Evolutionary conservation across 1,139 yeast genomes (phyloP).

Genomic region (Magnusiomyces starmeri): DNA sequence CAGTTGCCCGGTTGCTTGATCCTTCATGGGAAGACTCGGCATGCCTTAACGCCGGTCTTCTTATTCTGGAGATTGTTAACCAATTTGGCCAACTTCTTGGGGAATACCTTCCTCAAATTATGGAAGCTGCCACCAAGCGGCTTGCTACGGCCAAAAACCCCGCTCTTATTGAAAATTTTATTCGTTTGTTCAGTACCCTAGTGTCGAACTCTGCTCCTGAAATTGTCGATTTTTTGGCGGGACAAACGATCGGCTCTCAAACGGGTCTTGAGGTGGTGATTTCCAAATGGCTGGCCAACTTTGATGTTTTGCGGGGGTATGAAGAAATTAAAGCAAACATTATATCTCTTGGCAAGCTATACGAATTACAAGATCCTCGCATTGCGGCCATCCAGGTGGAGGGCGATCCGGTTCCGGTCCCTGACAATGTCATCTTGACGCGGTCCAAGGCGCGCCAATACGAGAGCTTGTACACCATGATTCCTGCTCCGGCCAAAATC

Average conservation of each 20-base stretch:
- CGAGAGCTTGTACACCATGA: conserved; percentile 56
- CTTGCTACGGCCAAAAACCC: conserved; percentile 59
- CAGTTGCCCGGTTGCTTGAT: conserved; percentile 43
- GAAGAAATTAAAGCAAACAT: conserved; percentile 66
- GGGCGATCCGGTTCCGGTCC: conserved; percentile 67
- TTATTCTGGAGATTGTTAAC: conserved; percentile 44
- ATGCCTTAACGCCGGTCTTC: conserved; percentile 51
- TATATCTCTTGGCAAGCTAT: conserved; percentile 61
- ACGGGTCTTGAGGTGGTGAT: conserved; percentile 40
- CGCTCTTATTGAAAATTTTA: conserved; percentile 66
- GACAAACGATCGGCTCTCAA: conserved; percentile 34
- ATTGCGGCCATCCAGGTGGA: conserved; percentile 52
- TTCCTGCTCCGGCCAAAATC: conserved; percentile 67
- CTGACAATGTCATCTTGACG: conserved; percentile 61
- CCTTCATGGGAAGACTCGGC: conserved; percentile 73
- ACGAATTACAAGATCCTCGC: conserved; percentile 48
- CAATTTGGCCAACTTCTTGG: conserved; percentile 49
- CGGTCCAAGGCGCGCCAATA: conserved; percentile 58
- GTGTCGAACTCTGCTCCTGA: conserved; percentile 53
- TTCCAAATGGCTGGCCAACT: conserved; percentile 76
- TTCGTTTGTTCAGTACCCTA: conserved; percentile 69
- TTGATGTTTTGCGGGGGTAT: conserved; percentile 73
- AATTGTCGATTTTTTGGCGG: conserved; percentile 52
- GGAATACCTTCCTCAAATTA: conserved; percentile 49
- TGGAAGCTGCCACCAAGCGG: conserved; percentile 67